Conservation (phyloP, 2,329 filamentous ascomycete genomes). For the Epichloe coenophiala region DNA sequence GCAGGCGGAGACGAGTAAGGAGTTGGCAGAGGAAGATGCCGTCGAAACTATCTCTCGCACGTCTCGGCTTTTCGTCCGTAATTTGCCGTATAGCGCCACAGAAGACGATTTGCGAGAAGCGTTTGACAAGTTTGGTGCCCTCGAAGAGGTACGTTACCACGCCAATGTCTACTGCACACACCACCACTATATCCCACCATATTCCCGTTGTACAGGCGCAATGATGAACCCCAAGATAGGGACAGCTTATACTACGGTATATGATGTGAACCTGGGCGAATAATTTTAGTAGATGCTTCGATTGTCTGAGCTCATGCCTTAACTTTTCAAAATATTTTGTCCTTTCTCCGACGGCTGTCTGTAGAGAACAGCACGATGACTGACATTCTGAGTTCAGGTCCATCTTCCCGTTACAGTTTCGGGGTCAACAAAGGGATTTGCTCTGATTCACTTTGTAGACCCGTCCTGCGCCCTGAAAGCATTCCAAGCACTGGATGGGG, state of each 20-base stretch:
- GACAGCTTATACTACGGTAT: constrained; percentile 94
- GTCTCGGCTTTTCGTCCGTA: constrained; percentile 74
- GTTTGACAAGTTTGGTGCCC: constrained; percentile 58
- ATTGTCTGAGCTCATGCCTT: constrained; percentile 49
- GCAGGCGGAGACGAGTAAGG: constrained; percentile 17
- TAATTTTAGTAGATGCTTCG: constrained; percentile 99
- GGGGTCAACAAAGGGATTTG: constrained; percentile 76
- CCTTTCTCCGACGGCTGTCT: not conserved
- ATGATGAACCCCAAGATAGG: constrained; percentile 99
- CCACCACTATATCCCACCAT: not conserved
- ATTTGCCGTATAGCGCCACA: constrained; percentile 67
- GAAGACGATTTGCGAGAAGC: constrained; percentile 62
- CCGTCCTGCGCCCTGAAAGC: constrained; percentile 63
- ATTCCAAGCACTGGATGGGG: constrained; percentile 66
- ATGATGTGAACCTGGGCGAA: constrained; percentile 86
- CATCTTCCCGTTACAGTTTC: constrained; percentile 67
- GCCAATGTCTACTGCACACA: constrained; percentile 1
- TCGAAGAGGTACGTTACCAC: constrained; percentile 69
- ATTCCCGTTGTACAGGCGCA: constrained; percentile 19
- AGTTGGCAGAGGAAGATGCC: constrained; percentile 12
- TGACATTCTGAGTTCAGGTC: constrained; percentile 44
- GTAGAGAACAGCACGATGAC: constrained; percentile 6
- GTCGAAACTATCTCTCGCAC: constrained; percentile 56
- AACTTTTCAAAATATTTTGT: constrained; percentile 1
- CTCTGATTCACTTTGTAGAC: constrained; percentile 68